A percentile compares a stretch with the other conserved stretches of the same genome.
Evolutionary conservation across 176 grass and related monocot species (phyloP).

Genomic region (Chrysopogon serrulatus): DNA sequence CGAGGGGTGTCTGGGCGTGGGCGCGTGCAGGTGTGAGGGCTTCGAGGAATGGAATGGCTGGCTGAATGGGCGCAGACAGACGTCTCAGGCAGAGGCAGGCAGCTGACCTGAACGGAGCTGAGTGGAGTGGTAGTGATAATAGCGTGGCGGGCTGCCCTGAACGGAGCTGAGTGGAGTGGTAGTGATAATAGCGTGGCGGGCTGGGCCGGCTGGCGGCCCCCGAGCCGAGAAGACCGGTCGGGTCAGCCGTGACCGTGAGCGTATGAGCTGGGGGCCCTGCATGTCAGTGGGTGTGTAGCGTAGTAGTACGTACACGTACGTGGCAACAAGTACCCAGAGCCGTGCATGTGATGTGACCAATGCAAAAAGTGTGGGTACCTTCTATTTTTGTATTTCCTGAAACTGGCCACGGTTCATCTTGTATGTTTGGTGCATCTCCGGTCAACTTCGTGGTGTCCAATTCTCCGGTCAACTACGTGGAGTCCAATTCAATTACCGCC

Average conservation of each 20-base stretch:
- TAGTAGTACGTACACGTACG: not conserved
- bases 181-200: not conserved
- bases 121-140: not conserved
- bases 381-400: too few species aligned
- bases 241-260: not conserved
- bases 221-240: not conserved
- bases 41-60: conserved; percentile 15
- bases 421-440: too few species aligned
- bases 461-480: not conserved
- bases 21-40: conserved; percentile 16
- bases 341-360: too few species aligned
- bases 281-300: not conserved
- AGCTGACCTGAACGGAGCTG: not conserved
- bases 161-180: not conserved
- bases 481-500: too few species aligned
- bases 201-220: too few species aligned
- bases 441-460: too few species aligned
- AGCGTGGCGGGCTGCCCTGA: not conserved
- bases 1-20: not conserved
- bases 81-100: too few species aligned
- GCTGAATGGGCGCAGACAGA: not conserved
- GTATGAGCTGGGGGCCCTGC: not conserved
- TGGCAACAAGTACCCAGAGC: not conserved
- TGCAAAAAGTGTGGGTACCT: too few species aligned
- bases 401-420: too few species aligned